Base-by-base conservation (phyloP, 164 flowering plant species). In the Dillenia turbinata region DNA sequence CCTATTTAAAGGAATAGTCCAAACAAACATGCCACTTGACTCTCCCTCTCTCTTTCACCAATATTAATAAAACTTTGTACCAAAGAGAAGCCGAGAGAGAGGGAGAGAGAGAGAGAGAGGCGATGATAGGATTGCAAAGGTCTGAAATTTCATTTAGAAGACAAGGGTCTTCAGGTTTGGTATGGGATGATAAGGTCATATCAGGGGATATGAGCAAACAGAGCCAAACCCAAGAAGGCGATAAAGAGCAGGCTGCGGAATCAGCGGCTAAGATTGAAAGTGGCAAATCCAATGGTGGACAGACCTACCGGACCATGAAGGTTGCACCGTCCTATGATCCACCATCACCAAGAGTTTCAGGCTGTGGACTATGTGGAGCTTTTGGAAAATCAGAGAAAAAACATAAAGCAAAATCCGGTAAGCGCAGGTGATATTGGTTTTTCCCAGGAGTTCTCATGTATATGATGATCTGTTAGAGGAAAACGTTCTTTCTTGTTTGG, bases 141-240 rank as follows among this genome's bases (percentile, higher is more conserved):
- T 91, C 97, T 12, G 76, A 66, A 33, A 69, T 72, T 24, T 85
- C 96, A 11, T 91, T 89, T 60, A 78, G 97, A 66, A 83, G 97
- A 53, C 85, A 80, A 63, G 97, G 97, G 19, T 91, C 96, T 3
- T 91, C 97, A 3, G 97, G 97, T 0, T 63, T 79, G 44, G 82
- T 91, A 16, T 91, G 96, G 96, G 92, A 89, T 52, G 96, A 89
- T 69, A 77, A 73, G 59, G 56, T 81, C 43, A 50, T 83, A 9
- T 55, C 80, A 7, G 82, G 71, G 9, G 89, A 83, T 7, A 45
- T 81, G 47, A 75, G 66, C 63, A 69, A 70, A 44, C 16, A 9
- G 26, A 67, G 70, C 71, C 50, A 62, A 44, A 54, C 66, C 44
- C 60, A 66, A 56, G 71, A 67, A 58, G 71, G 49, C 6, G 48